Evolutionary conservation across 1,284 basidiomycete genomes (phyloP).

Genomic region (Moniliophthora roreri): DNA sequence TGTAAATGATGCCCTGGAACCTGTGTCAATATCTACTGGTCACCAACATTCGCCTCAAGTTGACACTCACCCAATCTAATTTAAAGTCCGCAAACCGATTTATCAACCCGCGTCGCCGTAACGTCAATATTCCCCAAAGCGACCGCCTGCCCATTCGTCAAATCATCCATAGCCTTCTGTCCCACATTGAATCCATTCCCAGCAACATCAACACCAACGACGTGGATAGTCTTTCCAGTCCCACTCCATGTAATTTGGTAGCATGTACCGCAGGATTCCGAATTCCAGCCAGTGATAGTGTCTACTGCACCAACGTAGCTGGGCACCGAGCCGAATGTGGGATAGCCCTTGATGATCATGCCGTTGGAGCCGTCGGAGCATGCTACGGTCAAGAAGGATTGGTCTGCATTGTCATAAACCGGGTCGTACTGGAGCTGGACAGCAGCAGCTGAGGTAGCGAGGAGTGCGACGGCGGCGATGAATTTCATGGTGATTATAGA

Average conservation of each 20-base stretch:
- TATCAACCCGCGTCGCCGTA: constrained; percentile 18
- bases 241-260: constrained; percentile 19
- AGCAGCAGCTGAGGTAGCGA: constrained; percentile 4
- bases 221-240: constrained; percentile 19
- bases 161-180: constrained; percentile 28
- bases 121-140: constrained; percentile 24
- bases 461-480: constrained; percentile 4
- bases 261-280: constrained; percentile 31
- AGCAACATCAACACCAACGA: constrained; percentile 32
- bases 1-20: too few relatives aligned
- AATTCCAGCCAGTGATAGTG: constrained; percentile 27
- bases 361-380: constrained; percentile 34
- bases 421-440: constrained; percentile 26
- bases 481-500: not conserved
- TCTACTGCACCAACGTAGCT: constrained; percentile 30
- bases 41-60: too few relatives aligned
- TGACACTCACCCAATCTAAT: too few relatives aligned
- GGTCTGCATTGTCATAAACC: constrained; percentile 25
- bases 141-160: constrained; percentile 27
- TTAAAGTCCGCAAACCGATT: constrained; percentile 25
- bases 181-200: constrained; percentile 32
- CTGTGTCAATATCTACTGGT: too few relatives aligned
- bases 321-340: constrained; percentile 29
- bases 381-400: constrained; percentile 26
- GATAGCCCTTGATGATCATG: constrained; percentile 25